phyloP scores from a whole-genome alignment of 331 rosid species.

The Dryas integrifolia region DNA sequence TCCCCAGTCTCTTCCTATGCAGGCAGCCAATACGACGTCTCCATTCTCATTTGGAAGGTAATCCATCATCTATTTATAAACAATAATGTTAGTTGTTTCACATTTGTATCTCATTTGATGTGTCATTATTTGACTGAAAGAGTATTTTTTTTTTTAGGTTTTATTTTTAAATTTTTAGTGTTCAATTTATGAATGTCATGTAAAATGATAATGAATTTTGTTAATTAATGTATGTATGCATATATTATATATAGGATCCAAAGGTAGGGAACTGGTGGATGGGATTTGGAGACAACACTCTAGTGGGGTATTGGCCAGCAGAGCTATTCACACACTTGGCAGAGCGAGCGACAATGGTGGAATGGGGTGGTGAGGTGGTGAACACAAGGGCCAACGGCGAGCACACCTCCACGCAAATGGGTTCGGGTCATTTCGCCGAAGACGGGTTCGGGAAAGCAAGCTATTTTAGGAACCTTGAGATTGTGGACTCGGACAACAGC shows the following conservation, averaged over 20 bases:
- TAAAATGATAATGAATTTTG: background rate
- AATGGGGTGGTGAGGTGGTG: conserved; percentile 98
- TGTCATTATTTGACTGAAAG: no score
- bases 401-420: conserved; percentile 95
- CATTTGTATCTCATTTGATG: no score
- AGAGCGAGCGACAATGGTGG: conserved; percentile 85
- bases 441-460: conserved; percentile 96
- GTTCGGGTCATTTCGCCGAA: conserved; percentile 70
- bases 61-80: no score
- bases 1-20: conserved; percentile 71
- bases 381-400: conserved; percentile 56
- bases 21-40: conserved; percentile 63
- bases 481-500: conserved; percentile 82
- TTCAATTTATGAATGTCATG: no score
- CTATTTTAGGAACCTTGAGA: conserved; percentile 82
- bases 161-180: no score
- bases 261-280: conserved; percentile 95
- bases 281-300: conserved; percentile 70
- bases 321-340: conserved; percentile 87
- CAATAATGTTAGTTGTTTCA: no score
- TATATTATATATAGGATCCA: conserved; percentile 59
- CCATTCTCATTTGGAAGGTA: conserved; percentile 95
- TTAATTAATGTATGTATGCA: background rate
- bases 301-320: conserved; percentile 95
- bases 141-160: no score